Evolutionary conservation across 306 rosid genomes (phyloP).

Genomic region (Oemleria cerasiformis): DNA sequence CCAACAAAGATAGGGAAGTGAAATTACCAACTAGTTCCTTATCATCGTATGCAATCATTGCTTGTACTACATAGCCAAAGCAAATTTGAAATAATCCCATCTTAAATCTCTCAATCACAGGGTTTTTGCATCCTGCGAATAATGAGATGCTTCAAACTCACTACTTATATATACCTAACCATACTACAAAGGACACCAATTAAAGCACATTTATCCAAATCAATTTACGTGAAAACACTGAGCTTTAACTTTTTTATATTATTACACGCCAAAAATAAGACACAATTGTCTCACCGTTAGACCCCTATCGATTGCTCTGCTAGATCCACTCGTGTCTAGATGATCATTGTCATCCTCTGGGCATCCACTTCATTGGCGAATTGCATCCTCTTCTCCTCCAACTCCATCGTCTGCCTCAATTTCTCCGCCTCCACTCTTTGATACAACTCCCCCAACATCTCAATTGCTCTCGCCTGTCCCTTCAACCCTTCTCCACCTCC

Average conservation of each 20-base stretch:
- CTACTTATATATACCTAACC: too few species aligned
- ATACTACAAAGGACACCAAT: neutral
- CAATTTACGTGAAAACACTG: neutral
- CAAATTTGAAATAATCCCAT: neutral
- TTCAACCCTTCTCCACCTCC: constrained; percentile 63
- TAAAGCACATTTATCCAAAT: neutral
- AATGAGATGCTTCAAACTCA: neutral
- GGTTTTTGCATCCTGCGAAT: neutral
- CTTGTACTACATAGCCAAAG: neutral
- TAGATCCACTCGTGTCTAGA: constrained; percentile 91
- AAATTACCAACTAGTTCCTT: neutral
- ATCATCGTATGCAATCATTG: neutral
- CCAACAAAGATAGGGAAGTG: neutral
- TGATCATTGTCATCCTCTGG: constrained; percentile 84
- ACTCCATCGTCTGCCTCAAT: constrained; percentile 84
- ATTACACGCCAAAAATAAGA: neutral
- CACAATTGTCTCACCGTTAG: constrained; percentile 55
- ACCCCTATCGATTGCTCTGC: constrained; percentile 69
- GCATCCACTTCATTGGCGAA: constrained; percentile 85
- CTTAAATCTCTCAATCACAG: neutral
- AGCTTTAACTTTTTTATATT: neutral
- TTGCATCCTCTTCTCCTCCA: constrained; percentile 95
- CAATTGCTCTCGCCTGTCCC: constrained; percentile 79
- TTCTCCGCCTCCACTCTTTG: constrained; percentile 85
- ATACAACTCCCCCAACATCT: constrained; percentile 74